A percentile compares a stretch with the other conserved stretches of the same genome.
Evolutionary conservation across 768 basidiomycete genomes (phyloP).

Genomic region (Lactarius tabidus): DNA sequence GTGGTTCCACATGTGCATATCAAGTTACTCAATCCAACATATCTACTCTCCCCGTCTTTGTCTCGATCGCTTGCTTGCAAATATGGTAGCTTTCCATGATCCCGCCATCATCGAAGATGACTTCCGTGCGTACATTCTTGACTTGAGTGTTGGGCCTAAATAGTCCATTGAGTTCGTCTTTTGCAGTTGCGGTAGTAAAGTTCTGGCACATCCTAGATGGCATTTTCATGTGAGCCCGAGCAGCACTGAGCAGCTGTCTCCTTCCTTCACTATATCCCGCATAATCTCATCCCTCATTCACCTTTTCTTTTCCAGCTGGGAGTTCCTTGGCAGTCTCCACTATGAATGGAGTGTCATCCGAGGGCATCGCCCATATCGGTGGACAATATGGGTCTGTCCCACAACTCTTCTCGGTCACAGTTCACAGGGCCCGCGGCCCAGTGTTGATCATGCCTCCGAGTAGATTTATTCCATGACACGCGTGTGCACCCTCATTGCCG

Average conservation of each 20-base stretch:
- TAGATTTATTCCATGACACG: constrained; percentile 19
- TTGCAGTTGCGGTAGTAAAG: not conserved
- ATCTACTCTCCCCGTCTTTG: not conserved
- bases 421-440: no score
- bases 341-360: constrained; percentile 1
- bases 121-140: not conserved
- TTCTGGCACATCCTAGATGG: constrained; percentile 7
- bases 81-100: constrained; percentile 2
- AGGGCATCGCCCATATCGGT: constrained; percentile 5
- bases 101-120: not conserved
- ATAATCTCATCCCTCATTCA: not conserved
- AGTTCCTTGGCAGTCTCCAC: not conserved
- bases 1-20: not conserved
- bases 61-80: not conserved
- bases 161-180: no score
- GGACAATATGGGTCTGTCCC: constrained; percentile 14
- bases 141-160: no score
- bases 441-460: not conserved
- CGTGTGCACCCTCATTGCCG: not conserved
- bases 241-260: not conserved
- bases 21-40: not conserved
- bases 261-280: no score
- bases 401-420: no score
- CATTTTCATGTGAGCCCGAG: constrained; percentile 6
- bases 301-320: not conserved